Conservation (phyloP, 345 rosid genomes). For the Mallotus nudiflorus region DNA sequence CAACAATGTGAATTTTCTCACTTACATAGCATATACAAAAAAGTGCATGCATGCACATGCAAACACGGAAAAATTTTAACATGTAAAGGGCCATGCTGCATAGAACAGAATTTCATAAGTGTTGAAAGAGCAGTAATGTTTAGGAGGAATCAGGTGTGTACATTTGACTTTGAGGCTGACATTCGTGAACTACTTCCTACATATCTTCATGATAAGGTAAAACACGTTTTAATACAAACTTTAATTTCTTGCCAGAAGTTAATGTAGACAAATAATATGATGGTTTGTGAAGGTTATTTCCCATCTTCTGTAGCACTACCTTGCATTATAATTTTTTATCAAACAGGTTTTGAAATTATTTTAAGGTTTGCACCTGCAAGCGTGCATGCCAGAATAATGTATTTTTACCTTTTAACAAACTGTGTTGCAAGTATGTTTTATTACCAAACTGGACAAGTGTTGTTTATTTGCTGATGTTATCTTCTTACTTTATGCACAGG, state of each 20-base stretch:
- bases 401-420: not conserved
- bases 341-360: no score
- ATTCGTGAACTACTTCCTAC: not conserved
- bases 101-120: no score
- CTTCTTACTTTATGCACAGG: slow-evolving; percentile 36
- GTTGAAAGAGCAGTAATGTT: not conserved
- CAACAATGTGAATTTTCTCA: not conserved
- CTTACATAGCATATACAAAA: not conserved
- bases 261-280: no score
- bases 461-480: not conserved
- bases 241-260: no score
- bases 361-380: no score
- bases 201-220: no score
- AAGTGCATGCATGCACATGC: not conserved
- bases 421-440: not conserved
- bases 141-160: not conserved
- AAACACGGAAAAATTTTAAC: not conserved
- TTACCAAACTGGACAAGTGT: not conserved
- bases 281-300: not conserved
- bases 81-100: no score
- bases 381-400: not conserved
- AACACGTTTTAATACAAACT: no score
- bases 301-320: not conserved
- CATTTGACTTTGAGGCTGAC: not conserved
- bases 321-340: no score